Evolutionary conservation across 2,329 filamentous ascomycete genomes (phyloP), one percentile per base, ranked within the genome.

Genomic region (Colletotrichum sojae): DNA sequence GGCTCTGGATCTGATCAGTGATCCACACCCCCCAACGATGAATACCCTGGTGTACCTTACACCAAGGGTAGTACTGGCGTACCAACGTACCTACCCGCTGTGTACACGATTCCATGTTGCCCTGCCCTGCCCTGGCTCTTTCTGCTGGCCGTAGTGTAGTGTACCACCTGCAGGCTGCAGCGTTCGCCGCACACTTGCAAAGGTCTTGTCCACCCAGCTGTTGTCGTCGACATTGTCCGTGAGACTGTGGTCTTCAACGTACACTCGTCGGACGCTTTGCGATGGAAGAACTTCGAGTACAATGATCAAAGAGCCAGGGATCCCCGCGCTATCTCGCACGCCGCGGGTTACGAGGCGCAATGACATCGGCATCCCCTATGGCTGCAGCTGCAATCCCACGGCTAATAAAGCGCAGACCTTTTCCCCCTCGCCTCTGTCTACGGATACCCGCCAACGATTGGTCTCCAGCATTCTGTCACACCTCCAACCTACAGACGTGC

Each of bases 381-480:
- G 31, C 43, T 57, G 45, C 36, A 57, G 43, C 57, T 63, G 64
- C 64, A 63, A 18, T 63, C 52, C 39, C 53, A 45, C 53, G 20
- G 25, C 25, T 39, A 63, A 45, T 43, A 49, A 22, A 49, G 16
- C 63, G 43, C 52, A 58, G 46, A 53, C 46, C 18, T 52, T 53
- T 45, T 45, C 39, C 46, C 31, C 57, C 53, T 52, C 6, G 27
- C n/a, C n/a, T n/a, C n/a, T n/a, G n/a, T n/a, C n/a, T n/a, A n/a
- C n/a, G n/a, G n/a, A n/a, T n/a, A 20, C 12, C 46, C 20, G 20
- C 46, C 5, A 13, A 9, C 10, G 18, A n/a, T 20, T 9, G 46
- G 46, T 13, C 46, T 22, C 12, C 18, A 16, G 18, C 18, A 18
- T 49, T 9, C 20, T 13, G n/a, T 20, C 20, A 5, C 45, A 18